A percentile compares a stretch with the other conserved stretches of the same genome.
Evolutionary conservation across 352 stramenopile species (phyloP).

Genomic region (Globisporangium viniferum): DNA sequence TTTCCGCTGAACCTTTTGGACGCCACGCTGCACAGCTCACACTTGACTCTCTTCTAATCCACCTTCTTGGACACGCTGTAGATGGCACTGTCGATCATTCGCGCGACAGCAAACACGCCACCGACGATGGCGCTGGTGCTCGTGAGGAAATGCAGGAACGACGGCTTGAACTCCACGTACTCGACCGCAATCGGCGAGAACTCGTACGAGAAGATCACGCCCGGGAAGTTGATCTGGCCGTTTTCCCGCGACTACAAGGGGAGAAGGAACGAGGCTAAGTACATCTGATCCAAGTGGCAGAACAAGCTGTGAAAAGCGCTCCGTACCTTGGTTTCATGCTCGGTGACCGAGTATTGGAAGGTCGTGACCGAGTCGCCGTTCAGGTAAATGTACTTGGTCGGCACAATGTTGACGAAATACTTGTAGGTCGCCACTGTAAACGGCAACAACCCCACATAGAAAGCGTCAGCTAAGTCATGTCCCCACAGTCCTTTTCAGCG

Average conservation of each 20-base stretch:
- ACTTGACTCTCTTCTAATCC: constrained; percentile 51
- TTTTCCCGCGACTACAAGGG: constrained; percentile 32
- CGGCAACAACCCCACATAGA: neutral
- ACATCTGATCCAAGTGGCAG: neutral
- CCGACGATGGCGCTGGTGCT: constrained; percentile 86
- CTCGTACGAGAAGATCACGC: constrained; percentile 87
- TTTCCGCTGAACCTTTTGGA: neutral
- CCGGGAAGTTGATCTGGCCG: constrained; percentile 67
- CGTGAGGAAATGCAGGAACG: constrained; percentile 83
- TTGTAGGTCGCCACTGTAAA: constrained; percentile 82
- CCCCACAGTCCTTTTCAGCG: neutral
- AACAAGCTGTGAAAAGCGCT: too few species aligned
- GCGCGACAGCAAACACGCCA: constrained; percentile 81
- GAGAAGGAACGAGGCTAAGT: neutral
- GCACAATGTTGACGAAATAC: constrained; percentile 86
- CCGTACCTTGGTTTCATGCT: constrained; percentile 59
- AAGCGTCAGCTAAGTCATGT: neutral
- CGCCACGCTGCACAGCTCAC: neutral
- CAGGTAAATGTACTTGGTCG: constrained; percentile 81
- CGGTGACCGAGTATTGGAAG: constrained; percentile 88
- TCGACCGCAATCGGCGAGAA: constrained; percentile 88
- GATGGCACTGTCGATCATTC: constrained; percentile 85
- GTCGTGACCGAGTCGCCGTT: constrained; percentile 63
- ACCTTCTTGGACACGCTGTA: constrained; percentile 89
- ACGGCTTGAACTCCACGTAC: constrained; percentile 84